Percentiles rank a stretch among this genome's conserved stretches.
Evolutionary conservation across 495 filamentous ascomycete genomes (phyloP).

Genomic region (Schizothecium vesticola): DNA sequence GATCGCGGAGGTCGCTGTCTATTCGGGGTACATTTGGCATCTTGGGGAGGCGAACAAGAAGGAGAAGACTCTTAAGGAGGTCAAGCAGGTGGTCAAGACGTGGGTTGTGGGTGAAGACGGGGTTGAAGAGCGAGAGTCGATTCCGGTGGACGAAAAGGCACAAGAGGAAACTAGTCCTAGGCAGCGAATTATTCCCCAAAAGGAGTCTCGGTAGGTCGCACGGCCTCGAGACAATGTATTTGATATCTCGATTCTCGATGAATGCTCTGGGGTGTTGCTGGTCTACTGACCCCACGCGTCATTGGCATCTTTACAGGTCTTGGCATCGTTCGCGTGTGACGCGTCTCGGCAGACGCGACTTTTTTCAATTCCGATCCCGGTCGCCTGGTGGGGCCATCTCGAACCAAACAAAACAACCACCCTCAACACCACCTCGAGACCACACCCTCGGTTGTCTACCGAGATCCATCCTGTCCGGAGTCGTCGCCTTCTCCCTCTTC

Average conservation of each 20-base stretch:
- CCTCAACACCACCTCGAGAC: neutral
- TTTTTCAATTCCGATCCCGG: conserved; percentile 6
- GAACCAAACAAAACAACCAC: neutral
- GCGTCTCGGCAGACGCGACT: conserved; percentile 10
- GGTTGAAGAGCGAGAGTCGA: conserved; percentile 9
- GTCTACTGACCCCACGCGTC: conserved; percentile 13
- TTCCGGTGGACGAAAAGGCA: neutral
- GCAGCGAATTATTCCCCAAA: too few relatives aligned
- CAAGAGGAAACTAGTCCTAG: conserved; percentile 23
- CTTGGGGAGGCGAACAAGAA: conserved; percentile 63
- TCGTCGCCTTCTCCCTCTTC: neutral
- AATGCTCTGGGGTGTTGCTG: neutral
- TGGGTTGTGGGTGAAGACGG: conserved; percentile 60
- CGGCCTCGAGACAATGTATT: too few relatives aligned
- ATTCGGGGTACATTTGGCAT: conserved; percentile 77
- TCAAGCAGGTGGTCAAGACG: conserved; percentile 62
- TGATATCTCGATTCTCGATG: neutral
- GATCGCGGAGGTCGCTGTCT: conserved; percentile 81
- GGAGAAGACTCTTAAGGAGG: conserved; percentile 60
- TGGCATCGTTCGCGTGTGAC: neutral
- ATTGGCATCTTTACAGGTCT: conserved; percentile 10
- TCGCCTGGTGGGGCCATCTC: neutral
- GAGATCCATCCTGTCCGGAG: neutral
- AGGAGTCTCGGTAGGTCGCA: too few relatives aligned
- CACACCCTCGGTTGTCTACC: neutral